Percentiles rank a stretch among this genome's conserved stretches.
phyloP scores from a whole-genome alignment of 768 basidiomycete species.

The Bullera alba region DNA sequence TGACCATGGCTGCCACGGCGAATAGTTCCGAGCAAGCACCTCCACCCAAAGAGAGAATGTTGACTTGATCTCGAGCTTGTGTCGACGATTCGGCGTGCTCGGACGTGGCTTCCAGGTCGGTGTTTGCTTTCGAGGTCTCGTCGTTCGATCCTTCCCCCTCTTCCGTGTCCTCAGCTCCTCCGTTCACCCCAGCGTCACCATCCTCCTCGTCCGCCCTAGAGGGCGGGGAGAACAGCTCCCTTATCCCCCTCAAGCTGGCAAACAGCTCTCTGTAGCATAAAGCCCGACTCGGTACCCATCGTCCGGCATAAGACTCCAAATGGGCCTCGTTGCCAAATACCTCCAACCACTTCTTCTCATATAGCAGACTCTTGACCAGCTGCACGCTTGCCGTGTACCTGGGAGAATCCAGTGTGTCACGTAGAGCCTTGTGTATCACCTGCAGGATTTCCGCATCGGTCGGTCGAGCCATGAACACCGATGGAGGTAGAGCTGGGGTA shows the following conservation, averaged over 20 bases:
- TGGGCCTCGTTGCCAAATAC: slow-evolving; percentile 31
- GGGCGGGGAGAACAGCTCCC: slow-evolving; percentile 1
- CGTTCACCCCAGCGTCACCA: not conserved
- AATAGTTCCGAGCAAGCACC: slow-evolving; percentile 43
- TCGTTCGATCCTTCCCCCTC: not conserved
- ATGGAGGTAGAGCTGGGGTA: not conserved
- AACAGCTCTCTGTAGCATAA: slow-evolving; percentile 42
- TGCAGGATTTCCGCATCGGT: slow-evolving; percentile 32
- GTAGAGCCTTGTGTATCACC: slow-evolving; percentile 20
- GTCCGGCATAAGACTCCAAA: slow-evolving; percentile 38
- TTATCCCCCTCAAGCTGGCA: slow-evolving; percentile 2
- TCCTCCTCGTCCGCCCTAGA: slow-evolving; percentile 3
- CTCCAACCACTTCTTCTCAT: slow-evolving; percentile 42
- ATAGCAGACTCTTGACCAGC: slow-evolving; percentile 37
- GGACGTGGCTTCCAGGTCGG: slow-evolving; percentile 1
- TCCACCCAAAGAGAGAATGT: slow-evolving; percentile 42
- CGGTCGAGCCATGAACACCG: slow-evolving; percentile 7
- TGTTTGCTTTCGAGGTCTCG: slow-evolving; percentile 3
- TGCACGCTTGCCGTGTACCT: slow-evolving; percentile 30
- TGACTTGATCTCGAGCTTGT: not conserved
- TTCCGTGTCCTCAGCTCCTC: not conserved
- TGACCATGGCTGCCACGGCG: slow-evolving; percentile 25
- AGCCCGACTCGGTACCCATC: slow-evolving; percentile 44
- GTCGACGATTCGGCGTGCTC: not conserved
- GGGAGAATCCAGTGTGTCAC: slow-evolving; percentile 18